Conservation (phyloP, 805 yeast species). For the Scheffersomyces spartinae region DNA sequence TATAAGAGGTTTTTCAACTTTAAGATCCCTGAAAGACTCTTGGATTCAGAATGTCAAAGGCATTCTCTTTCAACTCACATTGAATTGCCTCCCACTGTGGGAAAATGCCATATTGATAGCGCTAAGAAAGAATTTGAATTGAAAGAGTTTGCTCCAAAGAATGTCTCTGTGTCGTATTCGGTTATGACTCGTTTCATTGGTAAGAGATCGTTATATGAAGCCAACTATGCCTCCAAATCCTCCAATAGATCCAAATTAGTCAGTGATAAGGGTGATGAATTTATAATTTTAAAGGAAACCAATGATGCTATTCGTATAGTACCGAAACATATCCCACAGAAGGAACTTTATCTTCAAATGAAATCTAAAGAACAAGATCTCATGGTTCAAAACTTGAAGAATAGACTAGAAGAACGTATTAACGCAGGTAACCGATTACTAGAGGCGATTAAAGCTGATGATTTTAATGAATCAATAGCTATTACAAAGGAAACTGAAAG, state of each 20-base stretch:
- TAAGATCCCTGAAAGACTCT: conserved; percentile 22
- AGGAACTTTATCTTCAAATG: too few species aligned
- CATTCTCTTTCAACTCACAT: conserved; percentile 20
- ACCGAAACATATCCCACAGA: conserved; percentile 10
- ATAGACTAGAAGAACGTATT: conserved; percentile 16
- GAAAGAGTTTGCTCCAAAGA: too few species aligned
- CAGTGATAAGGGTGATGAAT: conserved; percentile 27
- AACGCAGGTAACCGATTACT: conserved; percentile 12
- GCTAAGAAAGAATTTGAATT: too few species aligned
- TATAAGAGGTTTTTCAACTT: conserved; percentile 32
- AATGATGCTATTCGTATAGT: conserved; percentile 15
- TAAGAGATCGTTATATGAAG: too few species aligned
- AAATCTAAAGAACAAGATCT: conserved; percentile 11
- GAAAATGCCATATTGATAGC: too few species aligned
- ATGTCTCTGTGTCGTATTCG: too few species aligned
- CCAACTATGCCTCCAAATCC: too few species aligned
- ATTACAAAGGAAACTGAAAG: too few species aligned
- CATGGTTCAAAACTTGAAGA: conserved; percentile 12
- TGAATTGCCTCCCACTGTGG: conserved; percentile 25
- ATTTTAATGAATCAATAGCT: too few species aligned
- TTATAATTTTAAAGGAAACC: conserved; percentile 24
- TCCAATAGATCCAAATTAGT: conserved; percentile 16
- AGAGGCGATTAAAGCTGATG: too few species aligned
- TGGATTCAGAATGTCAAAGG: conserved; percentile 26
- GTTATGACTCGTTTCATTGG: conserved; percentile 28